Percentiles rank a stretch among this genome's conserved stretches.
Evolutionary conservation across 2,329 filamentous ascomycete species (phyloP).

Genomic region (Neophaeococcomyces mojaviensis): DNA sequence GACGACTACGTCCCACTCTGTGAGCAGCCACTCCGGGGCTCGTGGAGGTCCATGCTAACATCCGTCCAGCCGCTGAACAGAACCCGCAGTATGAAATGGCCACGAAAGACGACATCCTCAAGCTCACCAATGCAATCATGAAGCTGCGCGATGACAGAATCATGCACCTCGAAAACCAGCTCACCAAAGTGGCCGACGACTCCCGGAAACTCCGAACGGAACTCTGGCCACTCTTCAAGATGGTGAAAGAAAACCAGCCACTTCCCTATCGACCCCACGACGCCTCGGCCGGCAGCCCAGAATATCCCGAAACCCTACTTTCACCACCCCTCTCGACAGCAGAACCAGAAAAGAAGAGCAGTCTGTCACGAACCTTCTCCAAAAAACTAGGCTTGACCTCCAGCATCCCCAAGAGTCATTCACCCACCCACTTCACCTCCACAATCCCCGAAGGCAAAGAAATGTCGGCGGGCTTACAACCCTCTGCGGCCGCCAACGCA

Average conservation of each 20-base stretch:
- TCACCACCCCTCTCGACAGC: conserved; percentile 33
- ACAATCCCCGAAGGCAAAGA: conserved; percentile 59
- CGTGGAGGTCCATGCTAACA: conserved; percentile 18
- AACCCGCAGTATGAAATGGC: conserved; percentile 78
- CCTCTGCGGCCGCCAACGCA: conserved; percentile 59
- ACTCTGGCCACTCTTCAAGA: conserved; percentile 78
- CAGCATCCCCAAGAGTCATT: conserved; percentile 60
- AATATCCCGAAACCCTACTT: conserved; percentile 25
- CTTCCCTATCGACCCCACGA: conserved; percentile 53
- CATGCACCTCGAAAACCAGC: conserved; percentile 70
- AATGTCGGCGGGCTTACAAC: conserved; percentile 49
- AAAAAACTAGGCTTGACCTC: conserved; percentile 65
- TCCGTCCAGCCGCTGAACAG: conserved; percentile 68
- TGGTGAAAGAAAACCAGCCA: conserved; percentile 87
- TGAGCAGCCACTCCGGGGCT: conserved; percentile 43
- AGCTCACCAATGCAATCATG: conserved; percentile 83
- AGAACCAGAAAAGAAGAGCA: conserved; percentile 35
- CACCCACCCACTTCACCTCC: conserved; percentile 62
- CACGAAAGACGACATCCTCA: conserved; percentile 85
- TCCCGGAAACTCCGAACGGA: conserved; percentile 85
- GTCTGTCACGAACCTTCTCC: conserved; percentile 65
- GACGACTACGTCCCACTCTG: conserved; percentile 91
- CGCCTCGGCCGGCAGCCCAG: conserved; percentile 24
- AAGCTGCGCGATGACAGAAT: conserved; percentile 86
- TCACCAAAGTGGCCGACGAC: conserved; percentile 78